Conservation (phyloP, 768 basidiomycete species). For the Tephrocybe rancida region DNA sequence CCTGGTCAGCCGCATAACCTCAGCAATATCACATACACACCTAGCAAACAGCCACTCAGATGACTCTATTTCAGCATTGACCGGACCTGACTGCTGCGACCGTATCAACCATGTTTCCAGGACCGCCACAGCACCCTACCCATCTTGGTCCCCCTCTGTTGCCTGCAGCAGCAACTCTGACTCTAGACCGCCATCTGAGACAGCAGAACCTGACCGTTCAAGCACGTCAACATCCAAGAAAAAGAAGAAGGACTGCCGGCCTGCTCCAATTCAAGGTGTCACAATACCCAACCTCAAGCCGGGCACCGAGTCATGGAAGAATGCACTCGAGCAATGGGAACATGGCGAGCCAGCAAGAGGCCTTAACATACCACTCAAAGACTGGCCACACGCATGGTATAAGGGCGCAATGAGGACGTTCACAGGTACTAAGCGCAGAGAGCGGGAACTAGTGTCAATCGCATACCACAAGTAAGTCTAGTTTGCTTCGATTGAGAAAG, state of each 20-base stretch:
- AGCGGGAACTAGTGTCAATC: slow-evolving; percentile 20
- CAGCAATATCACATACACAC: no score
- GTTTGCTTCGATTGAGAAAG: not conserved
- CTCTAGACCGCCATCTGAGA: not conserved
- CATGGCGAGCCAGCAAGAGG: slow-evolving; percentile 20
- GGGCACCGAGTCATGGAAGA: slow-evolving; percentile 22
- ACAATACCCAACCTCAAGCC: slow-evolving; percentile 21
- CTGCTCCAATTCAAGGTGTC: slow-evolving; percentile 14
- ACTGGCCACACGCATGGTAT: slow-evolving; percentile 30
- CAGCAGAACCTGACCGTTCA: not conserved
- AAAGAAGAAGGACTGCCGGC: not conserved
- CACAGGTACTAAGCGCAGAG: slow-evolving; percentile 19
- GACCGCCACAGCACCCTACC: not conserved
- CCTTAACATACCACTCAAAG: slow-evolving; percentile 21
- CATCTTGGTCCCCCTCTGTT: not conserved
- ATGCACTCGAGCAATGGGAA: slow-evolving; percentile 29
- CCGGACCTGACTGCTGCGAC: no score
- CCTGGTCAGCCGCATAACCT: no score
- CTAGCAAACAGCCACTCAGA: no score
- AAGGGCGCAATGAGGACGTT: slow-evolving; percentile 19
- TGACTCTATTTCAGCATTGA: no score
- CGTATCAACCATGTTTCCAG: not conserved
- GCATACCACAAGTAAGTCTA: slow-evolving; percentile 25
- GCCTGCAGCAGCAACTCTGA: not conserved
- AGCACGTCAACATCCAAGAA: no score